phyloP scores from a whole-genome alignment of 257 asterid species.

The Salvia hispanica region DNA sequence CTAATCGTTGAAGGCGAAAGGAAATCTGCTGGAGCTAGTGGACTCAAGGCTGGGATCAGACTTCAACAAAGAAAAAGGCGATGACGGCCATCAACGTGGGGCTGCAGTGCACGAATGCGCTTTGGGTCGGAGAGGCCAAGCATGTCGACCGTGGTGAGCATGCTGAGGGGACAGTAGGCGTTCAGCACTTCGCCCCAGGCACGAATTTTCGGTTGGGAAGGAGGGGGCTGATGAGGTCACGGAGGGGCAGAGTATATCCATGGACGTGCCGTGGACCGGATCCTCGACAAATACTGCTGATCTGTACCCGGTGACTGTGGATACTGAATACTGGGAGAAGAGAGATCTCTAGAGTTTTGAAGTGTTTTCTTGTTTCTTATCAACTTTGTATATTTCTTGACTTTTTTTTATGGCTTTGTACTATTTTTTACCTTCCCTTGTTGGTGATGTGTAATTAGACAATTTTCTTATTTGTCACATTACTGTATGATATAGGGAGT shows the following conservation, averaged over 20 bases:
- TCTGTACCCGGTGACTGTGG: conserved; percentile 48
- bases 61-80: conserved; percentile 45
- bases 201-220: background rate
- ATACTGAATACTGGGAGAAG: conserved; percentile 53
- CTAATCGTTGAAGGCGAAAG: conserved; percentile 46
- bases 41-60: conserved; percentile 53
- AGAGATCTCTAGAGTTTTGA: conserved; percentile 28
- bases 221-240: background rate
- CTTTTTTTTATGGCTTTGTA: background rate
- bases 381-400: background rate
- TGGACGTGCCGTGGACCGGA: conserved; percentile 51
- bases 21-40: conserved; percentile 50
- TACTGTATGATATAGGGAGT: no score
- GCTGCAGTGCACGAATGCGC: conserved; percentile 52
- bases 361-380: background rate
- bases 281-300: conserved; percentile 48
- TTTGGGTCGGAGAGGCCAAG: conserved; percentile 56
- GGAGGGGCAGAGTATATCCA: conserved; percentile 38
- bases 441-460: background rate
- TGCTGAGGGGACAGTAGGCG: conserved; percentile 54
- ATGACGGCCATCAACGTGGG: conserved; percentile 46
- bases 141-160: conserved; percentile 67
- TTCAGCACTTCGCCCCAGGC: conserved; percentile 30
- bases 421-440: background rate
- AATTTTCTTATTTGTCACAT: no score